These are phyloP conservation scores for Phaeotremella skinneri DNA, from an alignment of 768 basidiomycete genomes.

Conservation along the genomic window DNA sequence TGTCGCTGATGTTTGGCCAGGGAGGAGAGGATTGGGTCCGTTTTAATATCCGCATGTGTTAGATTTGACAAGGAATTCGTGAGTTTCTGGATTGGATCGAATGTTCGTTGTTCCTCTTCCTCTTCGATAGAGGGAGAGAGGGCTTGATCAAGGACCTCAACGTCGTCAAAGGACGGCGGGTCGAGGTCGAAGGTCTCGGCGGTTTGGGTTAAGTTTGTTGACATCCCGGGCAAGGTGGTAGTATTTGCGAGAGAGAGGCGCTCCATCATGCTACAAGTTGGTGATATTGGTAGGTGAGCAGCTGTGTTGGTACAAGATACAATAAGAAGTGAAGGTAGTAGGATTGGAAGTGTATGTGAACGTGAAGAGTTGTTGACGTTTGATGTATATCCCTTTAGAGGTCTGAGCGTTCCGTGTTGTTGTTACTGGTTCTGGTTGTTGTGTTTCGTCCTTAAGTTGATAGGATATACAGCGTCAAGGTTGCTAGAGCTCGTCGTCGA, in stretches of 20 bases:
- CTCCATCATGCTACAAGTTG: not conserved
- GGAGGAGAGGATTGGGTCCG: slow-evolving; percentile 32
- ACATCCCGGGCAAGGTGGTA: not conserved
- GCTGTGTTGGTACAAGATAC: not conserved
- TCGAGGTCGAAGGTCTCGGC: not conserved
- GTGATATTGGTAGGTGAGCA: not conserved
- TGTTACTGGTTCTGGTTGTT: too few species aligned
- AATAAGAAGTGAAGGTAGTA: not conserved
- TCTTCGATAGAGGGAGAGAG: not conserved
- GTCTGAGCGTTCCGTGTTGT: too few species aligned
- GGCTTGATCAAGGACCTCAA: not conserved
- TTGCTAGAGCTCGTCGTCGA: too few species aligned
- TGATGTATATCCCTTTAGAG: not conserved
- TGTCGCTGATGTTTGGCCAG: slow-evolving; percentile 26
- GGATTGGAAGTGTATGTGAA: not conserved
- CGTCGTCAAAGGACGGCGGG: not conserved
- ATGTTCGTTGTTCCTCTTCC: not conserved
- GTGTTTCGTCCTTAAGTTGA: too few species aligned
- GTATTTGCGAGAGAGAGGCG: not conserved
- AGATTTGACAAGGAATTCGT: too few species aligned
- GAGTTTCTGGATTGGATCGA: not conserved
- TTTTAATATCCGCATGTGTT: slow-evolving; percentile 21
- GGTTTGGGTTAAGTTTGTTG: not conserved
- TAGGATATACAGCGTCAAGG: too few species aligned
- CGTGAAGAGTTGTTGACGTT: slow-evolving; percentile 1